A percentile compares a stretch with the other conserved stretches of the same genome.
Conservation (phyloP, 345 rosid genomes). For the Gossypium arboreum region DNA sequence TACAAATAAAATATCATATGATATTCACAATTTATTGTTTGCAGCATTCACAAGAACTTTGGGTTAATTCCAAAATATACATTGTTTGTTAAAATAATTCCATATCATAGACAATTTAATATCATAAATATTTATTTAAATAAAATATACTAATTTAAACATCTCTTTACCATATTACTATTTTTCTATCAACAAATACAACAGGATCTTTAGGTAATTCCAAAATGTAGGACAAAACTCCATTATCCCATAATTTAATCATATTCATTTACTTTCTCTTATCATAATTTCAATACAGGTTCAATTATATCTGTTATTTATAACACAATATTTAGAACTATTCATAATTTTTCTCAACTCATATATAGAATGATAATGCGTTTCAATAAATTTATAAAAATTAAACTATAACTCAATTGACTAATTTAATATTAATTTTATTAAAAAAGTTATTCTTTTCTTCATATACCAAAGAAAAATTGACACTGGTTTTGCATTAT, state of each 20-base stretch:
- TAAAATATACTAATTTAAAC: too few species aligned
- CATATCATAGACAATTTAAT: too few species aligned
- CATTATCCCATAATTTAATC: background rate
- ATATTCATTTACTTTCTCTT: background rate
- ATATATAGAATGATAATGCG: too few species aligned
- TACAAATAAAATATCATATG: too few species aligned
- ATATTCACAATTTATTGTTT: too few species aligned
- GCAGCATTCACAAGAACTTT: too few species aligned
- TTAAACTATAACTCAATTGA: rapidly evolving
- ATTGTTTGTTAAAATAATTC: too few species aligned
- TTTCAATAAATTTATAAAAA: rapidly evolving
- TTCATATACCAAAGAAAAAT: background rate
- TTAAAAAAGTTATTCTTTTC: background rate
- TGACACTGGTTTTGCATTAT: background rate
- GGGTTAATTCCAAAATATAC: too few species aligned
- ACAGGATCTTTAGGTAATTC: background rate
- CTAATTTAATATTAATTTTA: background rate
- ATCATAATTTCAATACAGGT: background rate
- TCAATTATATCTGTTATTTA: too few species aligned
- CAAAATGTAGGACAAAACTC: background rate
- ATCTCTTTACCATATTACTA: too few species aligned
- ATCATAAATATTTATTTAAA: too few species aligned
- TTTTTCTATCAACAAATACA: background rate
- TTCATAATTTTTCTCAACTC: rapidly evolving
- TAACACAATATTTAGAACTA: rapidly evolving